Percentiles rank a stretch among this genome's conserved stretches.
Conservation (phyloP, 1,284 basidiomycete genomes). For the Sporisorium sorghi region DNA sequence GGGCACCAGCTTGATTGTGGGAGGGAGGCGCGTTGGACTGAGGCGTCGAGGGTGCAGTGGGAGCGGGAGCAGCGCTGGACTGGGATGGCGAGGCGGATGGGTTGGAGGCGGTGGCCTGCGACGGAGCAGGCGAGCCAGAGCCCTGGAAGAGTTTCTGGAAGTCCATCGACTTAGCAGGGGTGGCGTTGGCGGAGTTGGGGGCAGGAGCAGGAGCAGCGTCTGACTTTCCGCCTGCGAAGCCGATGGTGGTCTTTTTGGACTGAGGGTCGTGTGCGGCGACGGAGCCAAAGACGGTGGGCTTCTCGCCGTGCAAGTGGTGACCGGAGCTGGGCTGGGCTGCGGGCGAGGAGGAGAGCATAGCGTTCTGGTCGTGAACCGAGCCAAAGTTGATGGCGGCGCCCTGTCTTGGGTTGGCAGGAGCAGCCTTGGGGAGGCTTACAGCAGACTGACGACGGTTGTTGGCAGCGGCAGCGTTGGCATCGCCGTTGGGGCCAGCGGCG, state of each 20-base stretch:
- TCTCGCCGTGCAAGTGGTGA: conserved; percentile 64
- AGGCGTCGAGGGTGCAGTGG: conserved; percentile 39
- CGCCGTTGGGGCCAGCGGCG: conserved; percentile 48
- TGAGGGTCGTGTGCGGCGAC: conserved; percentile 63
- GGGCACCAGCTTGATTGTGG: conserved; percentile 27
- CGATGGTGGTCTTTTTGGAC: conserved; percentile 62
- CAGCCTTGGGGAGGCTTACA: conserved; percentile 62
- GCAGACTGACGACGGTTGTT: conserved; percentile 55
- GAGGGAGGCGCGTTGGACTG: conserved; percentile 17
- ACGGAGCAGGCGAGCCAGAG: conserved; percentile 45
- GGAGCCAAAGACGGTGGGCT: conserved; percentile 69
- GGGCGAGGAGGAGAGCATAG: conserved; percentile 70
- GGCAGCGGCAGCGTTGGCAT: conserved; percentile 36
- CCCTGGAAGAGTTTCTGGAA: conserved; percentile 69
- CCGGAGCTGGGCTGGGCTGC: conserved; percentile 67
- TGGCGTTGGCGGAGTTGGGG: conserved; percentile 53
- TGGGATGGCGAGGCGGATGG: conserved; percentile 38
- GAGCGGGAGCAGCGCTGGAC: conserved; percentile 38
- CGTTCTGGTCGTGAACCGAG: conserved; percentile 69
- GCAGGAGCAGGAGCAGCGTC: conserved; percentile 72
- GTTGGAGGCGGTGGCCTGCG: conserved; percentile 38
- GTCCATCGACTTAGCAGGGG: conserved; percentile 54
- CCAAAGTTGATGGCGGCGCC: conserved; percentile 70
- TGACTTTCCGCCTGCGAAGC: conserved; percentile 69
- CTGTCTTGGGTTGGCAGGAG: conserved; percentile 37